phyloP scores from a whole-genome alignment of 2,329 filamentous ascomycete species.

The Knoxdaviesia capensis region DNA sequence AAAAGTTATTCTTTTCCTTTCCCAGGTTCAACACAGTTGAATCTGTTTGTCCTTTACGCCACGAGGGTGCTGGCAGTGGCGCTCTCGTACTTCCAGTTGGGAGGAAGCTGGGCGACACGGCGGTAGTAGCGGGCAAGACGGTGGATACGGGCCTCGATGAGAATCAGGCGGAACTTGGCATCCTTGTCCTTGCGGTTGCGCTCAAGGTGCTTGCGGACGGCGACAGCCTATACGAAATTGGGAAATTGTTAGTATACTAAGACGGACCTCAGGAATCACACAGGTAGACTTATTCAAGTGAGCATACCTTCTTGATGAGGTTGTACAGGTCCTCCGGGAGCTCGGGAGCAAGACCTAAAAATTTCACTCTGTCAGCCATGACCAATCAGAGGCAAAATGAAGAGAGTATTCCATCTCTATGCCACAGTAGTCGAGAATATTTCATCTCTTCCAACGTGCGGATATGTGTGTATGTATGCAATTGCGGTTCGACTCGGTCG shows the following conservation, averaged over 20 bases:
- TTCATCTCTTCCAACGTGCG: slow-evolving; percentile 8
- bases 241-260: slow-evolving; percentile 7
- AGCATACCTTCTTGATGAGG: slow-evolving; percentile 94
- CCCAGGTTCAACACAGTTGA: background rate
- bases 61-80: slow-evolving; percentile 90
- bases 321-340: slow-evolving; percentile 99
- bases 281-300: background rate
- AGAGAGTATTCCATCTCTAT: slow-evolving; percentile 8
- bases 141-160: slow-evolving; percentile 99
- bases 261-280: background rate
- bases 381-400: slow-evolving; percentile 68
- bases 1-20: slow-evolving; percentile 3
- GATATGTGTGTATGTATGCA: too few relatives aligned
- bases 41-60: slow-evolving; percentile 37
- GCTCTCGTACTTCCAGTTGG: slow-evolving; percentile 98
- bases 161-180: slow-evolving; percentile 99
- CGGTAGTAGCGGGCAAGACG: slow-evolving; percentile 99
- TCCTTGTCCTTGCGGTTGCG: slow-evolving; percentile 99
- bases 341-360: slow-evolving; percentile 88
- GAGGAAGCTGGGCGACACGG: slow-evolving; percentile 67
- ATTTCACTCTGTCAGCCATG: slow-evolving; percentile 84
- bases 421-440: slow-evolving; percentile 8
- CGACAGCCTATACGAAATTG: slow-evolving; percentile 47
- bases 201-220: slow-evolving; percentile 99
- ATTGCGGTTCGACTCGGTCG: too few relatives aligned